Base-by-base conservation (phyloP, 169 alveolate species). In the Plasmodium reichenowi region DNA sequence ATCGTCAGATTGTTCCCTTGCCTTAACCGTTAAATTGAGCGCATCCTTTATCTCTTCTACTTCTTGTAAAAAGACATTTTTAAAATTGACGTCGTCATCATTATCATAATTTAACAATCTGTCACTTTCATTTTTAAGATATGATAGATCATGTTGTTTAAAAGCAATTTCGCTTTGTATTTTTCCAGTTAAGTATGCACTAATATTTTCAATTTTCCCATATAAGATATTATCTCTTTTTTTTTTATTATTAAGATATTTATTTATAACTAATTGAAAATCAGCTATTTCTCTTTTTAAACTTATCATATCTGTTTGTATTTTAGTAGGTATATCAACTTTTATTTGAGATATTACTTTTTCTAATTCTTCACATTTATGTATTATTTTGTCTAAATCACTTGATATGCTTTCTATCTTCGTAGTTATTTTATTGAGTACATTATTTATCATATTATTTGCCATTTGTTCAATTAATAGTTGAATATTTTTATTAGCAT, bases 1-100 rank as follows among this genome's bases (percentile, higher is more conserved):
- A 24, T 80, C 90, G 64, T 80, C 90, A n/a, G 90, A 80, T 26
- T 80, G 78, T 45, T 80, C 90, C 10, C 90, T 45, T 8, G 72
- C 90, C 72, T 80, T 80, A 3, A 80, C 38, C 3, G 90, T 80
- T n/a, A 80, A 71, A 22, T 2, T 26, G 17, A 80, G 90, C 5
- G 90, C 90, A 59, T 80, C 90, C 43, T 71, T 68, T 0, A 80
- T 80, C 13, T 80, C 90, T 67, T 80, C 76, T 22, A 80, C 62
- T 58, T 80, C 76, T 17, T 80, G 73, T 22, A 80, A 20, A 68
- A 80, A 80, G 13, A 59, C 50, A 67, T 80, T 59, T 45, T 54
- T 80, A 12, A 80, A 80, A 24, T 24, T 48, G n/a, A 56, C 58
- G 17, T 80, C 90, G 2, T 80, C 76, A 67, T 80, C 90, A 22